Base-by-base conservation (phyloP, 805 yeast species). In the Sugiyamaella marilandica region DNA sequence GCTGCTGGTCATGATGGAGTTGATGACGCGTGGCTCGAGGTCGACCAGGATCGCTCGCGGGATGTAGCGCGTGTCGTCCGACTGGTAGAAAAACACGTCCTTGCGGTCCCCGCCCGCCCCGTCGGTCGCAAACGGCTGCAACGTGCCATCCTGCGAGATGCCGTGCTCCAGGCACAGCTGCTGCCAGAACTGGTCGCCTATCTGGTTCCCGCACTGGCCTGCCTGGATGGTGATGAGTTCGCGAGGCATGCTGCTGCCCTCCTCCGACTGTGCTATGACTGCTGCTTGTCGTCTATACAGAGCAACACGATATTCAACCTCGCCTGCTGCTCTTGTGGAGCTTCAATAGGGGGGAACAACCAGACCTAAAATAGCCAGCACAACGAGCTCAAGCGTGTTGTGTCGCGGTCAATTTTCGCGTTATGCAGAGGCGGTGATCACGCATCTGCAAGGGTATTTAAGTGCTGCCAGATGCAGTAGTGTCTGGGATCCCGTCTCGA, bases 191-290 rank as follows among this genome's bases (percentile, higher is more conserved):
- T 86, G 85, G 52, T 87, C 81, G 24, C 97, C 97, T 1, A 92
- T 84, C 66, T 92, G 98, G 70, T 94, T 94, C 53, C 99, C 99
- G 73, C 99, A 94, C 71, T 94, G 99, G 24, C 96, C 96, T 1
- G 67, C 68, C 29, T 68, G 70, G 33, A 68, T 59, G 26, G 73
- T 67, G 49, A 69, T 68, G 46, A 69, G 65, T 51, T 69, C 73
- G 35, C 73, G 63, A 21, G 63, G 60, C 65, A 63, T 61, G 4
- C 13, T 26, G n/a, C n/a, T n/a, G n/a, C n/a, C n/a, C n/a, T n/a
- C n/a, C n/a, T n/a, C n/a, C n/a, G n/a, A n/a, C n/a, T n/a, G n/a
- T n/a, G n/a, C n/a, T n/a, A n/a, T n/a, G n/a, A n/a, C n/a, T n/a
- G n/a, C n/a, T n/a, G n/a, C n/a, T n/a, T n/a, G n/a, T n/a, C n/a